phyloP scores from a whole-genome alignment of 257 asterid species.

The Gentiana straminea region DNA sequence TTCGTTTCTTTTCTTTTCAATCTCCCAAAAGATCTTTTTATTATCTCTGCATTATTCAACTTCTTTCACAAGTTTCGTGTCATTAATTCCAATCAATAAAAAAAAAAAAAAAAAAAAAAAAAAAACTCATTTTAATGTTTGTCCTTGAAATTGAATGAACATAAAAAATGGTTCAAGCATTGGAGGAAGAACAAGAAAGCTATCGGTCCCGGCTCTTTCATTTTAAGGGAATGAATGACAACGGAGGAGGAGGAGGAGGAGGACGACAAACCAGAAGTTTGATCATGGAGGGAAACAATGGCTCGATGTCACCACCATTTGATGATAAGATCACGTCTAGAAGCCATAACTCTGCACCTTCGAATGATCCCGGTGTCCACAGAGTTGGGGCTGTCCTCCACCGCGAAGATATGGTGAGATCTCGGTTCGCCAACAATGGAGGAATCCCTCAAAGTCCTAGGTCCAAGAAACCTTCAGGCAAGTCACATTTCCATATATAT shows the following conservation, averaged over 20 bases:
- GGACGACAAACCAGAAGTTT: slow-evolving; percentile 9
- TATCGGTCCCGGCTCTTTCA: slow-evolving; percentile 4
- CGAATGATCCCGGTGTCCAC: slow-evolving; percentile 2
- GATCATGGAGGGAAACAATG: slow-evolving; percentile 6
- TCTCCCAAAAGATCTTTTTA: neutral
- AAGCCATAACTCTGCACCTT: slow-evolving; percentile 22
- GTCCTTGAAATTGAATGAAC: slow-evolving; percentile 5
- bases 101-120: too few species aligned
- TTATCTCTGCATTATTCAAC: neutral
- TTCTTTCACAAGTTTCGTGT: neutral
- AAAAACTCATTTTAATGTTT: neutral
- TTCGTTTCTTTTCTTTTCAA: neutral
- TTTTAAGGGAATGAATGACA: slow-evolving; percentile 29
- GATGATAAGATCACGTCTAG: slow-evolving; percentile 9
- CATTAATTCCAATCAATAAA: neutral
- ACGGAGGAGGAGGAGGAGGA: slow-evolving; percentile 4
- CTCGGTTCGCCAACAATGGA: slow-evolving; percentile 14
- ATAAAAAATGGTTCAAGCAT: slow-evolving; percentile 35
- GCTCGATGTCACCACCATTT: slow-evolving; percentile 1
- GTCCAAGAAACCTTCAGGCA: slow-evolving; percentile 30
- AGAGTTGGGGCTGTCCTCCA: neutral
- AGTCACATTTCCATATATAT: neutral
- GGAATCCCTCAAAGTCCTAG: slow-evolving; percentile 6
- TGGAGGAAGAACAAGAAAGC: slow-evolving; percentile 36
- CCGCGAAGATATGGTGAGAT: slow-evolving; percentile 12